These are phyloP conservation scores for Cystofilobasidium ferigula DNA, from an alignment of 768 basidiomycete species.

Conservation along the genomic window DNA sequence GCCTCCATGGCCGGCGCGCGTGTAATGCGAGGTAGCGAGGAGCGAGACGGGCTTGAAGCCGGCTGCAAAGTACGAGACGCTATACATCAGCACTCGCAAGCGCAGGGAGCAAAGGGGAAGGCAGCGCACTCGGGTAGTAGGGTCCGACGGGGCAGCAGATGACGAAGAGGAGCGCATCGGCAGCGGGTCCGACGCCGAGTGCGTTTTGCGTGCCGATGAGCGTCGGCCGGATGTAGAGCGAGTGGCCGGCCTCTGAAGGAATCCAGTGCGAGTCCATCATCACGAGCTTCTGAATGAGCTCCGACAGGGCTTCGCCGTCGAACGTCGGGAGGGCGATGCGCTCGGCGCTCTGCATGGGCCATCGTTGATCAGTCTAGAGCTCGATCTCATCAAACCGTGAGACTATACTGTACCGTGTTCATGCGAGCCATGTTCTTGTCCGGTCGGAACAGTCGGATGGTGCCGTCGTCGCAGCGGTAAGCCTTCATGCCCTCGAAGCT, in stretches of 20 bases:
- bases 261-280: constrained; percentile 81
- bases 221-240: constrained; percentile 66
- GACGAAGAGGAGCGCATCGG: constrained; percentile 72
- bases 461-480: constrained; percentile 61
- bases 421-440: constrained; percentile 61
- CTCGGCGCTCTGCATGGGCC: constrained; percentile 10
- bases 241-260: constrained; percentile 74
- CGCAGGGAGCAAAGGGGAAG: constrained; percentile 30
- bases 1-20: constrained; percentile 80
- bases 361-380: no score
- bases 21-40: constrained; percentile 69
- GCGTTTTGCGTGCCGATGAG: constrained; percentile 59
- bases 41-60: constrained; percentile 89
- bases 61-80: constrained; percentile 30
- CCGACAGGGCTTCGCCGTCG: constrained; percentile 58
- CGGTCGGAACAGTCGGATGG: constrained; percentile 75
- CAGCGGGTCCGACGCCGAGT: constrained; percentile 58
- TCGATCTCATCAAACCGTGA: neutral
- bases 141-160: constrained; percentile 68
- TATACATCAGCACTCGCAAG: neutral
- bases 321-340: constrained; percentile 47
- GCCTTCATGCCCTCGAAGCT: constrained; percentile 79
- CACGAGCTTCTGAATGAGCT: constrained; percentile 77
- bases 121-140: constrained; percentile 45
- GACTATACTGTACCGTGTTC: constrained; percentile 46